phyloP scores from a whole-genome alignment of 306 rosid species.

The Bauhinia variegata region DNA sequence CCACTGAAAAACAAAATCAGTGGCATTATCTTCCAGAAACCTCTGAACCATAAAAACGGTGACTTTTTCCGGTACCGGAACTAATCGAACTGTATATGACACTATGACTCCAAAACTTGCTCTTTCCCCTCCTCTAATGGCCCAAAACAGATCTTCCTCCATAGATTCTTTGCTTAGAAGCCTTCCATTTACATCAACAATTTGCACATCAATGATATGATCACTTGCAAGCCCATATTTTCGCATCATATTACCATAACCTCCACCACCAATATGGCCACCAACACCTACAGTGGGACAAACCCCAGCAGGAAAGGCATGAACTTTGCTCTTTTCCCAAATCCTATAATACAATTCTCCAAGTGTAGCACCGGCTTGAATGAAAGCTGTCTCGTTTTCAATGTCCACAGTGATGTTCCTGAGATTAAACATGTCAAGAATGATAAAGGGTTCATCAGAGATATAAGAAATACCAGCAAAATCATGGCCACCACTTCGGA shows the following conservation, averaged over 20 bases:
- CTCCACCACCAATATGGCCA: slow-evolving; percentile 20
- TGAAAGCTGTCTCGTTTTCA: slow-evolving; percentile 11
- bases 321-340: slow-evolving; percentile 21
- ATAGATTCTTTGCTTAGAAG: background rate
- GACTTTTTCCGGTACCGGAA: slow-evolving; percentile 1
- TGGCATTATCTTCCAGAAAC: background rate
- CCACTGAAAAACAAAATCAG: slow-evolving; percentile 26
- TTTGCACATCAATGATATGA: slow-evolving; percentile 10
- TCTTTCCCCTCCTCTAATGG: slow-evolving; percentile 1
- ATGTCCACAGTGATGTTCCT: background rate
- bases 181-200: slow-evolving; percentile 30
- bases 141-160: background rate
- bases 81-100: slow-evolving; percentile 18
- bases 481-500: slow-evolving; percentile 14
- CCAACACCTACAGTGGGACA: slow-evolving; percentile 28
- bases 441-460: background rate
- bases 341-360: slow-evolving; percentile 29
- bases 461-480: background rate
- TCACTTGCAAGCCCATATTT: slow-evolving; percentile 25
- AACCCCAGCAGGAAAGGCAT: slow-evolving; percentile 31
- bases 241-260: slow-evolving; percentile 30
- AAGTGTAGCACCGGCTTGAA: slow-evolving; percentile 25
- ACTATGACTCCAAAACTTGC: slow-evolving; percentile 30
- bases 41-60: slow-evolving; percentile 2
- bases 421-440: slow-evolving; percentile 19